Conservation (phyloP, 805 yeast species). For the Spathaspora passalidarum region DNA sequence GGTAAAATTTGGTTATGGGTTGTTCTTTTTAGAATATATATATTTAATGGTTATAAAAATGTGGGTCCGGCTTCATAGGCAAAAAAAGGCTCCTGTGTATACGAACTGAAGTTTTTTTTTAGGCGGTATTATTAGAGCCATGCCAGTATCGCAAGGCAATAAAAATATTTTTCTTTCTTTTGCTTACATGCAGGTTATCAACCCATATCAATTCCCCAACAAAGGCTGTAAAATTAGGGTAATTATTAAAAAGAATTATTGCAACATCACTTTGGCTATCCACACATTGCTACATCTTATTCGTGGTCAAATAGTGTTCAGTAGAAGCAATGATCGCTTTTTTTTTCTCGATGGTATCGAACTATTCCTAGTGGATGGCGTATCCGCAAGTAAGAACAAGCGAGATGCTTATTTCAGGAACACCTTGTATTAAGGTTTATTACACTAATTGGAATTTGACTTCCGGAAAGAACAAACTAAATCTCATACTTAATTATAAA, state of each 20-base stretch:
- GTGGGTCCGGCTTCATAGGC: not conserved
- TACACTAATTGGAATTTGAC: not conserved
- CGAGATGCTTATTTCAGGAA: no score
- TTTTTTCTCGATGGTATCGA: no score
- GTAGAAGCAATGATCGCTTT: no score
- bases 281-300: no score
- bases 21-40: no score
- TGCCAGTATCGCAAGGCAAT: constrained; percentile 1
- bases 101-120: not conserved
- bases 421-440: no score
- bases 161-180: not conserved
- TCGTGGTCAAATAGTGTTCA: no score
- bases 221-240: not conserved
- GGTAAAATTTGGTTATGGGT: no score
- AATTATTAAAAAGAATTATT: not conserved
- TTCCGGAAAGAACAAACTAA: no score
- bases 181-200: not conserved
- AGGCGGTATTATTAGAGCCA: not conserved
- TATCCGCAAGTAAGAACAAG: not conserved
- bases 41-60: not conserved
- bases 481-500: not conserved
- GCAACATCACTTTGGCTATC: no score
- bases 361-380: no score
- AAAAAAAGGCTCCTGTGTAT: not conserved
- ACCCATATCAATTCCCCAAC: not conserved